A percentile compares a stretch with the other conserved stretches of the same genome.
Evolutionary conservation across 805 yeast genomes (phyloP).

Genomic region (Candida sphagnicola): DNA sequence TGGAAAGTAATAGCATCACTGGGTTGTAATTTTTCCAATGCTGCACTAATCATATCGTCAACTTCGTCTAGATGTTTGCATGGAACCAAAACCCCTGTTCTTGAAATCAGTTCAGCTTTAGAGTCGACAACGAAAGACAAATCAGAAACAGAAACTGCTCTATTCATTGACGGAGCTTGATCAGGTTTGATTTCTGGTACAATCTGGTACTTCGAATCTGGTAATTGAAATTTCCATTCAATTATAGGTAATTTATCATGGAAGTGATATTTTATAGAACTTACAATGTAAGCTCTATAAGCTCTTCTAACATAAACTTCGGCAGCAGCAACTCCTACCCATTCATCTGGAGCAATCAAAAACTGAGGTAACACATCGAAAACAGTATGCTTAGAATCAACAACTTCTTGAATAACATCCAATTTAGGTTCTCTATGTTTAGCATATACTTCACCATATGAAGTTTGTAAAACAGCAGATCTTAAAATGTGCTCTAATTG

Average conservation of each 20-base stretch:
- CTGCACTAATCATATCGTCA: slow-evolving; percentile 75
- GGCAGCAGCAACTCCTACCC: slow-evolving; percentile 93
- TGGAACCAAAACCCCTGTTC: slow-evolving; percentile 84
- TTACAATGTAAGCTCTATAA: slow-evolving; percentile 90
- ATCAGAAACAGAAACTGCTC: slow-evolving; percentile 92
- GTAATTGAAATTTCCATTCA: slow-evolving; percentile 86
- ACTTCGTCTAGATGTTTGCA: slow-evolving; percentile 83
- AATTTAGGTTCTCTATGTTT: slow-evolving; percentile 80
- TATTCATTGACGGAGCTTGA: slow-evolving; percentile 47
- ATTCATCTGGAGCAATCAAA: slow-evolving; percentile 75
- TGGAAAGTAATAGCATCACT: slow-evolving; percentile 34
- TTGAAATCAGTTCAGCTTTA: slow-evolving; percentile 60
- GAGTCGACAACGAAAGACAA: slow-evolving; percentile 77
- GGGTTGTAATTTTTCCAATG: slow-evolving; percentile 66
- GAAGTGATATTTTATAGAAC: slow-evolving; percentile 63
- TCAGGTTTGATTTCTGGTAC: slow-evolving; percentile 36
- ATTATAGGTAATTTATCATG: slow-evolving; percentile 61
- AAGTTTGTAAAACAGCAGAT: slow-evolving; percentile 83
- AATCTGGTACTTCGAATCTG: slow-evolving; percentile 72
- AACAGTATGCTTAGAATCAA: slow-evolving; percentile 93
- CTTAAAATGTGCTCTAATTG: slow-evolving; percentile 95
- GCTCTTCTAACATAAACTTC: slow-evolving; percentile 97
- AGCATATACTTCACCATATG: slow-evolving; percentile 79
- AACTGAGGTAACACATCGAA: slow-evolving; percentile 95
- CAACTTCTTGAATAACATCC: slow-evolving; percentile 80